phyloP scores from a whole-genome alignment of 2,329 filamentous ascomycete genomes.

The Hirsutella minnesotensis region DNA sequence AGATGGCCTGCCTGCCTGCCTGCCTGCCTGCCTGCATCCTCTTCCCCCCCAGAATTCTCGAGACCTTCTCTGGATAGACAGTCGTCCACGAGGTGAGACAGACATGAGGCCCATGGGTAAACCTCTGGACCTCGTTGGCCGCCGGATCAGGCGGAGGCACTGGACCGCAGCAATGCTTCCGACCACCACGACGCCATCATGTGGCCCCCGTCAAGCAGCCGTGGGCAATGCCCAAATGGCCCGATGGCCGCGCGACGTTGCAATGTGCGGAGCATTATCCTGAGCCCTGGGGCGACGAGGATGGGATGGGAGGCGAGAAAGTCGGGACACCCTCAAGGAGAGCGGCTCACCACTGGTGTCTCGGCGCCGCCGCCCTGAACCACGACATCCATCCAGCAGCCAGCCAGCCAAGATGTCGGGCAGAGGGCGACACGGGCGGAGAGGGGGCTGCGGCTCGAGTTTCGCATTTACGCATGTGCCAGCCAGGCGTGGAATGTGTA shows the following conservation, averaged over 20 bases:
- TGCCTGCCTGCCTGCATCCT: background rate
- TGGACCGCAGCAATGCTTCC: slow-evolving; percentile 4
- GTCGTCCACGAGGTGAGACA: slow-evolving; percentile 12
- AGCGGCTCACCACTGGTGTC: background rate
- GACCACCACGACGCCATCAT: slow-evolving; percentile 7
- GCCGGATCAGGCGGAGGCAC: slow-evolving; percentile 5
- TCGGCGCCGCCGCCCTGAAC: slow-evolving; percentile 1
- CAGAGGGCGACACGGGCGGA: no score
- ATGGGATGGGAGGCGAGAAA: background rate
- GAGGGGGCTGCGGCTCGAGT: background rate
- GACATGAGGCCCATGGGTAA: slow-evolving; percentile 10
- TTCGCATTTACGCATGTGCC: background rate
- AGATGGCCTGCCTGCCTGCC: no score
- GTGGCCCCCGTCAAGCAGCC: slow-evolving; percentile 3
- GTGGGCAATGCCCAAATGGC: background rate
- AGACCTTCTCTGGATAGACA: slow-evolving; percentile 1
- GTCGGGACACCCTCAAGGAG: slow-evolving; percentile 2
- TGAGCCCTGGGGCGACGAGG: background rate
- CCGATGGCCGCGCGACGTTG: background rate
- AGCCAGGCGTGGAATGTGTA: background rate
- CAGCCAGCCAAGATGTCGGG: background rate
- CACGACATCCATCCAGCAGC: background rate
- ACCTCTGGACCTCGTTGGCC: slow-evolving; percentile 6
- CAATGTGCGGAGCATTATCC: background rate
- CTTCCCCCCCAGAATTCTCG: background rate